Conservation (phyloP, 2,329 filamentous ascomycete genomes). For the Phaeomoniella chlamydospora region DNA sequence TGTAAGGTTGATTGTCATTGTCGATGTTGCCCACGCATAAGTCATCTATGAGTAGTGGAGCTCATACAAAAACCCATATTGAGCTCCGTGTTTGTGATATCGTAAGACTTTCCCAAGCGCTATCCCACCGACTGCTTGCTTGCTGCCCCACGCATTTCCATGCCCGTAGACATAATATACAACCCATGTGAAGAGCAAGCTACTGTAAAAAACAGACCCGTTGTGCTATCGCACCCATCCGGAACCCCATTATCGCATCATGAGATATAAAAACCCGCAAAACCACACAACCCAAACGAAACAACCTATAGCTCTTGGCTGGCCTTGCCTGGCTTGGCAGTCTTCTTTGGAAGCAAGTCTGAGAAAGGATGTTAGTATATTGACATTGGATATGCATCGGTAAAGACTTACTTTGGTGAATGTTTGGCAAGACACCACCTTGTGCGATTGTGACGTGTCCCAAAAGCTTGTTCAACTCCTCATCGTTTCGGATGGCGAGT, state of each 20-base stretch:
- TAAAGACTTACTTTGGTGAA: constrained; percentile 71
- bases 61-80: constrained; percentile 4
- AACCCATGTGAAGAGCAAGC: constrained; percentile 26
- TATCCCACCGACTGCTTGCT: not conserved
- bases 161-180: constrained; percentile 47
- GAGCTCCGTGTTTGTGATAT: constrained; percentile 14
- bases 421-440: constrained; percentile 93
- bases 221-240: constrained; percentile 45
- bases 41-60: not conserved
- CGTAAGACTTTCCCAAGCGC: constrained; percentile 18
- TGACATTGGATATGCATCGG: not conserved
- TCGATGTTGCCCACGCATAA: not conserved
- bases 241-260: constrained; percentile 52
- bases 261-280: constrained; percentile 35
- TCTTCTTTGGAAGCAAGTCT: constrained; percentile 99
- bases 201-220: constrained; percentile 30
- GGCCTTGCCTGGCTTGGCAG: constrained; percentile 82
- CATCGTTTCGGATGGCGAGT: constrained; percentile 97
- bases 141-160: constrained; percentile 22
- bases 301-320: constrained; percentile 83
- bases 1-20: constrained; percentile 1
- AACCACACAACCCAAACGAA: constrained; percentile 32
- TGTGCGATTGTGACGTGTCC: constrained; percentile 95
- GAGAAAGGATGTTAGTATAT: constrained; percentile 24
- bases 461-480: constrained; percentile 98